A percentile compares a stretch with the other conserved stretches of the same genome.
These are phyloP conservation scores for Phoenix dactylifera DNA, from an alignment of 176 grass and related monocot genomes.

Conservation along the genomic window DNA sequence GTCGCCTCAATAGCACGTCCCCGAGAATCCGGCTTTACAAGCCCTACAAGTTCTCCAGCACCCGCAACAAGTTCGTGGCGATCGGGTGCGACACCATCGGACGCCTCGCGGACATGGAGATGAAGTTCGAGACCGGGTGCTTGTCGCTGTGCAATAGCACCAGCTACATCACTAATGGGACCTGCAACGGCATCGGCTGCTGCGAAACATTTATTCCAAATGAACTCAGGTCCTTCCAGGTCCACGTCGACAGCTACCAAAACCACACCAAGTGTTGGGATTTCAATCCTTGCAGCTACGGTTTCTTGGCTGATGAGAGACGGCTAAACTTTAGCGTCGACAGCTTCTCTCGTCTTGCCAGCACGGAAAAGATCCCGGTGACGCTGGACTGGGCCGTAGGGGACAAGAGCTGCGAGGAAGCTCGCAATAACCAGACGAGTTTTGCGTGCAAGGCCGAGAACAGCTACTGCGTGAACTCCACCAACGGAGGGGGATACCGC, in stretches of 20 bases:
- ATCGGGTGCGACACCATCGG: neutral
- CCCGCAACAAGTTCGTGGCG: neutral
- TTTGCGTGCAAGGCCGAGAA: neutral
- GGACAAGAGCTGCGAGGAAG: neutral
- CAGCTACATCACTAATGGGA: neutral
- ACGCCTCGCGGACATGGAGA: accelerated
- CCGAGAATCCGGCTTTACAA: accelerated
- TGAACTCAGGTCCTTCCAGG: neutral
- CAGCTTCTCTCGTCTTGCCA: neutral
- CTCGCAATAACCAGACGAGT: neutral
- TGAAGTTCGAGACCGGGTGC: too few relatives aligned
- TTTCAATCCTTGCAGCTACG: neutral
- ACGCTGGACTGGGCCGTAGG: neutral
- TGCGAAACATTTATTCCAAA: neutral
- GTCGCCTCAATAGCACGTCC: neutral
- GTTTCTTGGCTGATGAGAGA: neutral
- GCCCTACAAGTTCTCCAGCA: neutral
- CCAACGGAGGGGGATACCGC: neutral
- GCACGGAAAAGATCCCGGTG: neutral
- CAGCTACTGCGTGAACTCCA: neutral
- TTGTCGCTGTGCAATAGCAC: neutral
- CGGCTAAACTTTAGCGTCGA: neutral
- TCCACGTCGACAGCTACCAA: neutral
- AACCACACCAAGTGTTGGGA: neutral
- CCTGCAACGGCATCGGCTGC: neutral